These are phyloP conservation scores for Cyberlindnera maclurae DNA, from an alignment of 805 yeast species.

Conservation along the genomic window DNA sequence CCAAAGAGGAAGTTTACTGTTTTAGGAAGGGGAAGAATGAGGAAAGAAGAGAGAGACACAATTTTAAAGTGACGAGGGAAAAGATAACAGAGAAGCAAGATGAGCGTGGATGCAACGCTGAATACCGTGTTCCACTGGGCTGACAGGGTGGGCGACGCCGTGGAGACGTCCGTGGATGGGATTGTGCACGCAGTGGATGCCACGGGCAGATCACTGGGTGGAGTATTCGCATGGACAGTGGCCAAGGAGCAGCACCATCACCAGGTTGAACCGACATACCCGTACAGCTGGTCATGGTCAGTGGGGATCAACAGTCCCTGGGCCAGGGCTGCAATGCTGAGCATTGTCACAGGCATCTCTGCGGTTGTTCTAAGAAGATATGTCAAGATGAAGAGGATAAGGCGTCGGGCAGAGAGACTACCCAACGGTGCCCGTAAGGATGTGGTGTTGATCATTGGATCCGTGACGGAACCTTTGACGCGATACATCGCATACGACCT, in stretches of 20 bases:
- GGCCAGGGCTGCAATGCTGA: too few species aligned
- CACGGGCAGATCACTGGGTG: neutral
- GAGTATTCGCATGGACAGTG: slow-evolving; percentile 1
- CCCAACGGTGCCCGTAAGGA: slow-evolving; percentile 69
- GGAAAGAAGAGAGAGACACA: too few species aligned
- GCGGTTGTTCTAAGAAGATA: neutral
- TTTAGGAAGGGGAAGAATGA: too few species aligned
- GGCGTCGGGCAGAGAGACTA: slow-evolving; percentile 55
- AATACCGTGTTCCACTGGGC: slow-evolving; percentile 15
- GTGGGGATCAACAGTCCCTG: neutral
- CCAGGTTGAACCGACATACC: neutral
- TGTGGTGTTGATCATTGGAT: slow-evolving; percentile 68
- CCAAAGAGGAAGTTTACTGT: too few species aligned
- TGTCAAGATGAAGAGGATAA: slow-evolving; percentile 5
- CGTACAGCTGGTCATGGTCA: neutral
- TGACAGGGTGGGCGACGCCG: slow-evolving; percentile 6
- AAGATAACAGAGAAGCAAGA: too few species aligned
- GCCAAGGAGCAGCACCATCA: neutral
- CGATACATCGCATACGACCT: slow-evolving; percentile 65
- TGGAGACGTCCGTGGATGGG: neutral
- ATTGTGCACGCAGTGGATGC: neutral
- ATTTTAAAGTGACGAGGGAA: too few species aligned
- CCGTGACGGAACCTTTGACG: slow-evolving; percentile 69
- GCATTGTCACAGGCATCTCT: neutral
- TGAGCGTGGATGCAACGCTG: slow-evolving; percentile 11